Percentiles rank a stretch among this genome's conserved stretches.
These are phyloP conservation scores for Sutorius eximius DNA, from an alignment of 1,284 basidiomycete species.

Conservation along the genomic window DNA sequence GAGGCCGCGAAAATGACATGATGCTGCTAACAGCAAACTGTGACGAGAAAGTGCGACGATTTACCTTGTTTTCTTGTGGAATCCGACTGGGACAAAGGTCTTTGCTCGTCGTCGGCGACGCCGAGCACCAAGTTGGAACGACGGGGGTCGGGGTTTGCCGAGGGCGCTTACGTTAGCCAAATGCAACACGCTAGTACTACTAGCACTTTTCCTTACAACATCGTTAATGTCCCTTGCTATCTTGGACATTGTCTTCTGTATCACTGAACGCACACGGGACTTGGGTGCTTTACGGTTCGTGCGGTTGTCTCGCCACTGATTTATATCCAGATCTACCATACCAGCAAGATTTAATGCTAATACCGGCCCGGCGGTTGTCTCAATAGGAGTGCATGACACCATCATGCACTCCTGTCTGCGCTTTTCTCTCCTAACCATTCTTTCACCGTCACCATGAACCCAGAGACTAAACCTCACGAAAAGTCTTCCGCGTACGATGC, in stretches of 20 bases:
- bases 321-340: neutral
- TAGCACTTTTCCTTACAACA: too few relatives aligned
- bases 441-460: conserved; percentile 12
- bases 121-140: conserved; percentile 24
- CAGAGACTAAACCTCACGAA: conserved; percentile 11
- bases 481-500: conserved; percentile 23
- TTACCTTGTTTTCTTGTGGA: conserved; percentile 27
- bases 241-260: neutral
- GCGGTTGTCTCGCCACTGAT: neutral
- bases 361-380: neutral
- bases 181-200: too few relatives aligned
- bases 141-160: conserved; percentile 29
- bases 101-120: conserved; percentile 40
- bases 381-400: conserved; percentile 17
- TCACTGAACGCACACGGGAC: neutral
- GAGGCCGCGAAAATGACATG: neutral
- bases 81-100: conserved; percentile 10
- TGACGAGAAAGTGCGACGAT: neutral
- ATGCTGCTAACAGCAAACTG: neutral
- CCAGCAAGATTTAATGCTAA: neutral
- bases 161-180: conserved; percentile 4
- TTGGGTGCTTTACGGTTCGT: neutral
- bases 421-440: neutral
- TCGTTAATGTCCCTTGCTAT: too few relatives aligned
- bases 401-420: neutral